phyloP scores from a whole-genome alignment of 345 rosid genomes.

The Firmiana major region DNA sequence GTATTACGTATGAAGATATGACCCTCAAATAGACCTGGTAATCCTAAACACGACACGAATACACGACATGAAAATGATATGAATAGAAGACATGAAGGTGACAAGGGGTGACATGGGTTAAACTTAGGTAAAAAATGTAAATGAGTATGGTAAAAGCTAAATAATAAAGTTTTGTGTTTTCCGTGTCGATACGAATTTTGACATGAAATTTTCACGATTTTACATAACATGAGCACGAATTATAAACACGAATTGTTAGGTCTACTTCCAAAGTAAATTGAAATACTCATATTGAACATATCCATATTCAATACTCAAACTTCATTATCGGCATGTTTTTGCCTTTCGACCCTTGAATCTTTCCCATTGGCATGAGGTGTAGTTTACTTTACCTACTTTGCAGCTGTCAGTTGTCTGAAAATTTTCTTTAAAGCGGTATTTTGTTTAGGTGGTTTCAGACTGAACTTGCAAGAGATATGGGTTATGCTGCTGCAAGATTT shows the following conservation, averaged over 20 bases:
- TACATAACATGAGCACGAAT: too few relatives aligned
- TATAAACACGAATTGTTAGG: too few relatives aligned
- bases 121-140: too few relatives aligned
- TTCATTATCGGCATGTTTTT: neutral
- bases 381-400: neutral
- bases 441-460: conserved; percentile 84
- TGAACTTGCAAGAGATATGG: conserved; percentile 97
- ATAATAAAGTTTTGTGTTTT: too few relatives aligned
- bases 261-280: conserved; percentile 2
- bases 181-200: too few relatives aligned
- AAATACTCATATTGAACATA: neutral
- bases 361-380: neutral
- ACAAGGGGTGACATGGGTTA: too few relatives aligned
- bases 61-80: too few relatives aligned
- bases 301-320: neutral
- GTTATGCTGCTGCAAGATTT: conserved; percentile 92
- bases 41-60: too few relatives aligned
- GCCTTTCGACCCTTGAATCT: conserved; percentile 7
- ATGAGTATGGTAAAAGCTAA: too few relatives aligned
- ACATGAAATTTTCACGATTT: too few relatives aligned
- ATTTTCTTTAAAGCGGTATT: conserved; percentile 44
- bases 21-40: too few relatives aligned
- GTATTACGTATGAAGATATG: neutral
- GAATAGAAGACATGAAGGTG: too few relatives aligned
- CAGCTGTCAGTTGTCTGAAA: conserved; percentile 34